Percentiles rank a stretch among this genome's conserved stretches.
These are phyloP conservation scores for Agastache rugosa DNA, from an alignment of 257 asterid species.

Conservation along the genomic window DNA sequence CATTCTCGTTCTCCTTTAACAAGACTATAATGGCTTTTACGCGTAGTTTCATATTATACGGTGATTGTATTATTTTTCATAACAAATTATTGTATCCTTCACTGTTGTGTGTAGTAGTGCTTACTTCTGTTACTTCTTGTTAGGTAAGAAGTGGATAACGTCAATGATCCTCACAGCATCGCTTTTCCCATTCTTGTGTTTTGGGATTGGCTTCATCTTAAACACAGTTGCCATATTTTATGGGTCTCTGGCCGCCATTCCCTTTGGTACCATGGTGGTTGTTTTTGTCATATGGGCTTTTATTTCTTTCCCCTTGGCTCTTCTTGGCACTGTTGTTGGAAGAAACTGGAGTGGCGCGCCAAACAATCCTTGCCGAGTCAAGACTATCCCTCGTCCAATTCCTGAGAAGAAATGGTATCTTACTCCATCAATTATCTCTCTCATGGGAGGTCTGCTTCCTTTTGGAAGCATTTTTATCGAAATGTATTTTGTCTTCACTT, in stretches of 20 bases:
- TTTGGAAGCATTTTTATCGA: conserved; percentile 88
- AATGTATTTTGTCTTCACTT: conserved; percentile 90
- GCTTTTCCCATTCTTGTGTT: conserved; percentile 81
- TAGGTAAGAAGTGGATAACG: conserved; percentile 87
- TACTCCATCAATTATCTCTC: conserved; percentile 72
- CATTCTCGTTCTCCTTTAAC: conserved; percentile 7
- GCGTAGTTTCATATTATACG: conserved; percentile 1
- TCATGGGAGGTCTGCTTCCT: conserved; percentile 91
- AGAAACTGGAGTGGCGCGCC: conserved; percentile 86
- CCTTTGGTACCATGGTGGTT: conserved; percentile 86
- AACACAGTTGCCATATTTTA: conserved; percentile 83
- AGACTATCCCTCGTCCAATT: conserved; percentile 93
- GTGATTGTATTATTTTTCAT: not conserved
- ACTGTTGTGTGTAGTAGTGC: conserved; percentile 5
- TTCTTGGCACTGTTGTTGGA: conserved; percentile 88
- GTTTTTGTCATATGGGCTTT: conserved; percentile 82
- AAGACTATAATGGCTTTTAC: not conserved
- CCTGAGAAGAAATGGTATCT: conserved; percentile 95
- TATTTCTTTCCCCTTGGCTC: conserved; percentile 84
- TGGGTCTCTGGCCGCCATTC: conserved; percentile 87
- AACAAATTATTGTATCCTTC: not conserved
- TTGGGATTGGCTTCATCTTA: conserved; percentile 68
- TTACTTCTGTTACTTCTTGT: conserved; percentile 33
- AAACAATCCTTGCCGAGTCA: conserved; percentile 86
- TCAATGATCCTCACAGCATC: conserved; percentile 88